These are phyloP conservation scores for Aspergillus incahuasiensis DNA, from an alignment of 495 filamentous ascomycete genomes.

Conservation along the genomic window DNA sequence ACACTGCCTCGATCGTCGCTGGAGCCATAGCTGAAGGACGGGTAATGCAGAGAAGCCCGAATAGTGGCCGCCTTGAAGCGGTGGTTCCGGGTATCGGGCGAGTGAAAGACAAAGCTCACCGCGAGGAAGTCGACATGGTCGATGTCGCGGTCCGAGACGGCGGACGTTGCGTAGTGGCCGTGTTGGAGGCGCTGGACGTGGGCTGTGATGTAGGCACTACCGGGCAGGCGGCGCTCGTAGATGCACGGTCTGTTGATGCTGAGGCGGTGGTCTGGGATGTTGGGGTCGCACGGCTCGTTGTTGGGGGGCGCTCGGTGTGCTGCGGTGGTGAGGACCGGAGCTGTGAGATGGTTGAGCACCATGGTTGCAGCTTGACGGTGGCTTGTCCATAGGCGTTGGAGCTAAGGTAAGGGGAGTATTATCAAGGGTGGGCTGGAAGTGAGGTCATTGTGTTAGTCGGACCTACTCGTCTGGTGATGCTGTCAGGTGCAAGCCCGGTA, in stretches of 20 bases:
- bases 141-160: slow-evolving; percentile 37
- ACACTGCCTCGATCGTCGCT: slow-evolving; percentile 1
- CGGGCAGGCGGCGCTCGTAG: slow-evolving; percentile 48
- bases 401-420: background rate
- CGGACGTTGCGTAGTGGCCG: slow-evolving; percentile 41
- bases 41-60: slow-evolving; percentile 30
- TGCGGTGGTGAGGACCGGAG: background rate
- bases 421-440: background rate
- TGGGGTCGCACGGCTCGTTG: slow-evolving; percentile 25
- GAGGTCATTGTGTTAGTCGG: background rate
- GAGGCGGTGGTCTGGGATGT: slow-evolving; percentile 40
- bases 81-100: slow-evolving; percentile 34
- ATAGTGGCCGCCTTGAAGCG: slow-evolving; percentile 49
- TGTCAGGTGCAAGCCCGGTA: slow-evolving; percentile 1
- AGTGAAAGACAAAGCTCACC: slow-evolving; percentile 48
- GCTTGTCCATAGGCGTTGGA: background rate
- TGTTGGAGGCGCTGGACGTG: slow-evolving; percentile 50
- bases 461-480: background rate
- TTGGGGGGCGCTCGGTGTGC: background rate
- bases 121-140: slow-evolving; percentile 49
- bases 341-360: slow-evolving; percentile 9
- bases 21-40: slow-evolving; percentile 39
- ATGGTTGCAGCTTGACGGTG: background rate
- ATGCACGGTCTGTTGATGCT: slow-evolving; percentile 44
- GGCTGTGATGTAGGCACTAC: slow-evolving; percentile 47